Conservation (phyloP, 345 rosid genomes). For the Hypericum perforatum region DNA sequence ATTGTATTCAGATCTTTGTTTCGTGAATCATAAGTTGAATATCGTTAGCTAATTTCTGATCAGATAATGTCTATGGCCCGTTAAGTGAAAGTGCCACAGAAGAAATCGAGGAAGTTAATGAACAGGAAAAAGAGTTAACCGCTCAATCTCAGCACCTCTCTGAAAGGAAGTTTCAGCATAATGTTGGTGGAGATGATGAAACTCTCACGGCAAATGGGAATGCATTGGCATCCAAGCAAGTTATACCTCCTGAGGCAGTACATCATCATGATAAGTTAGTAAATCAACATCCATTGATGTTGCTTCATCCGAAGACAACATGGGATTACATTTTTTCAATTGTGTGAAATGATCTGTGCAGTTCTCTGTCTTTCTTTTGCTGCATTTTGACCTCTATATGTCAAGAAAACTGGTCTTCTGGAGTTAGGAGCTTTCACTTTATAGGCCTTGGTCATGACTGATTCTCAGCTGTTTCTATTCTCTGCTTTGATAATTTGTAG, state of each 20-base stretch:
- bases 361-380: too few relatives aligned
- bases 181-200: conserved; percentile 16
- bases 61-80: conserved; percentile 33
- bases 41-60: conserved; percentile 18
- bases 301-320: neutral
- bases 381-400: too few relatives aligned
- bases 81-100: conserved; percentile 19
- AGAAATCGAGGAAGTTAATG: conserved; percentile 21
- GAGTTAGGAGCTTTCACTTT: neutral
- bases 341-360: neutral
- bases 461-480: neutral
- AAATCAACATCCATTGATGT: conserved; percentile 5
- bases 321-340: neutral
- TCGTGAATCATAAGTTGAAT: conserved; percentile 16
- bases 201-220: conserved; percentile 27
- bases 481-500: conserved; percentile 21
- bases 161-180: conserved; percentile 19
- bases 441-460: neutral
- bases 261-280: conserved; percentile 39
- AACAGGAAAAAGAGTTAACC: conserved; percentile 13
- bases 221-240: conserved; percentile 21
- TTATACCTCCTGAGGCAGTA: conserved; percentile 18
- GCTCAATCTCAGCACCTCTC: conserved; percentile 16
- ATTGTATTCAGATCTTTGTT: conserved; percentile 5
- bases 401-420: neutral